Evolutionary conservation across 2,329 filamentous ascomycete species (phyloP), one percentile per base, ranked within the genome.

Genomic region (Penicillium brevicompactum): DNA sequence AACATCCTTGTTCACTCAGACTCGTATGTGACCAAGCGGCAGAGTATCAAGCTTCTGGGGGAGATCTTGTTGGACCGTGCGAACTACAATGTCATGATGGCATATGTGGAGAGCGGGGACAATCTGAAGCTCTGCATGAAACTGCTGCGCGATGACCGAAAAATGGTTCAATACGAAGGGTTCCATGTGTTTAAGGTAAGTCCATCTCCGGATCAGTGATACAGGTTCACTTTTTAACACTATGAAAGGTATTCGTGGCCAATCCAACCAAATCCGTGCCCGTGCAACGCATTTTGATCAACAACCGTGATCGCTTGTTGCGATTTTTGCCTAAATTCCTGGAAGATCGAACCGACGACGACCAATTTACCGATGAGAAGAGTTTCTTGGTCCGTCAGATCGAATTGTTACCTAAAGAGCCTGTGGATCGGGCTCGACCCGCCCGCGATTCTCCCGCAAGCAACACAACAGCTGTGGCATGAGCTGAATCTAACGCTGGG

Each of bases 51-150:
- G 75, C 83, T 99, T 42, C 84, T 99, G 1, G 94, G 94, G 50
- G 94, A 99, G 77, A 91, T 99, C 46, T 79, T 99, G 53, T 83
- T 99, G 32, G 94, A 97, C 74, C 87, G 94, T 42, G 91, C 93
- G 60, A 97, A 99, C 76, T 99, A 99, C 79, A 91, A 87, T 70
- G 91, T 97, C 70, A 99, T 99, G 94, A 97, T 93, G 54, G 87
- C 89, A 59, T 99, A 97, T 71, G 94, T 99, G 55, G 92, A 96
- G 73, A 88, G 89, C 46, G 92, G 92, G 57, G 93, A 97, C 71
- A 92, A 99, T 70, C 84, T 99, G 65, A 99, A 99, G 78, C 89
- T 97, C 61, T 94, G 92, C 78, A 99, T 99, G 94, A 97, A 96
- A 74, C 82, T 99, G 56, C 80, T 99, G 58, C 88, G 92, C 64